A percentile compares a stretch with the other conserved stretches of the same genome.
phyloP scores from a whole-genome alignment of 2,329 filamentous ascomycete genomes.

The Tolypocladium nubicola region DNA sequence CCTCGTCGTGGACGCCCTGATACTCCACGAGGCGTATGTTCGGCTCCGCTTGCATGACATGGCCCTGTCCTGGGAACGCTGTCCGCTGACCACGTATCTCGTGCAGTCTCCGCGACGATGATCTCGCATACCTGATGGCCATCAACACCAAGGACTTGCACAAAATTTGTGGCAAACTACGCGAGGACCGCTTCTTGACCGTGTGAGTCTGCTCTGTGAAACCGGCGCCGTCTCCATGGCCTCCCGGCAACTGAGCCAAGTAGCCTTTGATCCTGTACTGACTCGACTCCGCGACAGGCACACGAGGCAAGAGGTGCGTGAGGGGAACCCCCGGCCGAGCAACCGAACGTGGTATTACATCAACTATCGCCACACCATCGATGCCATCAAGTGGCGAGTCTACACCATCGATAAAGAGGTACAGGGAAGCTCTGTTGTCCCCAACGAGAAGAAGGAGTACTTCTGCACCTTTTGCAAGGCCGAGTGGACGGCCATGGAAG shows the following conservation, averaged over 20 bases:
- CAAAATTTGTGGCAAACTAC: slow-evolving; percentile 75
- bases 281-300: slow-evolving; percentile 42
- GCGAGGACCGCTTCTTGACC: slow-evolving; percentile 75
- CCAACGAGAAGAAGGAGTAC: slow-evolving; percentile 84
- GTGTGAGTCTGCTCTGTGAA: slow-evolving; percentile 45
- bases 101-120: slow-evolving; percentile 76
- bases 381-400: slow-evolving; percentile 91
- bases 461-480: slow-evolving; percentile 71
- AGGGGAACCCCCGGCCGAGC: slow-evolving; percentile 71
- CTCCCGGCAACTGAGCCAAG: neutral
- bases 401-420: slow-evolving; percentile 83
- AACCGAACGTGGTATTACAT: slow-evolving; percentile 95
- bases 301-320: slow-evolving; percentile 59
- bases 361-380: slow-evolving; percentile 86
- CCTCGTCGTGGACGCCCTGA: slow-evolving; percentile 75
- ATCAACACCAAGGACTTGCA: slow-evolving; percentile 89
- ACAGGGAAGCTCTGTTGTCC: slow-evolving; percentile 70
- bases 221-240: neutral
- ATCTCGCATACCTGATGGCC: slow-evolving; percentile 75
- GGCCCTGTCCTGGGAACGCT: neutral
- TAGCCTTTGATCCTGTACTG: slow-evolving; percentile 23
- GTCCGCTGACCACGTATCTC: slow-evolving; percentile 32
- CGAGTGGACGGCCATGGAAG: slow-evolving; percentile 85
- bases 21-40: slow-evolving; percentile 68
- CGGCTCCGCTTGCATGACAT: neutral